Evolutionary conservation across 257 asterid species (phyloP), one percentile per base, ranked within the genome.

Genomic region (Gentiana dahurica): DNA sequence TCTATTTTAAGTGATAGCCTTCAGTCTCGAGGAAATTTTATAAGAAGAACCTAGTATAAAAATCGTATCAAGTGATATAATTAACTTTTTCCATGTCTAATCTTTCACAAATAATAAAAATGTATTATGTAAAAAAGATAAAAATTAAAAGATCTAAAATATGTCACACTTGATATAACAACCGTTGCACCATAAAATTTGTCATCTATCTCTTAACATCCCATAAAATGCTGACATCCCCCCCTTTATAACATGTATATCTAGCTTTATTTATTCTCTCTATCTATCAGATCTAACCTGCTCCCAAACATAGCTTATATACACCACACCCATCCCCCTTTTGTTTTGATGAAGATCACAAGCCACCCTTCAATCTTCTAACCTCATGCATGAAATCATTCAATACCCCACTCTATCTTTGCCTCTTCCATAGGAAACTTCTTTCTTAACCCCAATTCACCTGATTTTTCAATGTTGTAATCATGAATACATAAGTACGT

Each of bases 361-460:
- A 66, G 95, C 10, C 47, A 53, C 64, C 82, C 54, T 68, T 67
- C 63, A 66, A 38, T 65, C 57, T 65, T 74, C 66, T 76, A 77
- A 68, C 74, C 64, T 76, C 80, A 75, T 78, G 89, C 96, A 84
- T 84, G 96, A 87, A 79, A 78, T 71, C 74, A 76, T 75, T 80
- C 72, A 82, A 72, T 41, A 41, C 9, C 76, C 61, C 65, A 54
- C 55, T 60, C 34, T 48, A 50, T 68, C 69, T 68, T 80, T 77
- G 65, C 88, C 82, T 75, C 79, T 61, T 15, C 71, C 1, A 47
- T 58, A 72, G 78, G 86, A 71, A 84, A 84, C 79, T 61, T 32
- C 62, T 51, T 70, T 44, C 57, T 54, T 48, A 45, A n/a, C 55
- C 46, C 65, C 57, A 47, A 68, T 74, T 45, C 75, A 61, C 49